Evolutionary conservation across 805 yeast species (phyloP).

Genomic region (Ogataea siamensis): DNA sequence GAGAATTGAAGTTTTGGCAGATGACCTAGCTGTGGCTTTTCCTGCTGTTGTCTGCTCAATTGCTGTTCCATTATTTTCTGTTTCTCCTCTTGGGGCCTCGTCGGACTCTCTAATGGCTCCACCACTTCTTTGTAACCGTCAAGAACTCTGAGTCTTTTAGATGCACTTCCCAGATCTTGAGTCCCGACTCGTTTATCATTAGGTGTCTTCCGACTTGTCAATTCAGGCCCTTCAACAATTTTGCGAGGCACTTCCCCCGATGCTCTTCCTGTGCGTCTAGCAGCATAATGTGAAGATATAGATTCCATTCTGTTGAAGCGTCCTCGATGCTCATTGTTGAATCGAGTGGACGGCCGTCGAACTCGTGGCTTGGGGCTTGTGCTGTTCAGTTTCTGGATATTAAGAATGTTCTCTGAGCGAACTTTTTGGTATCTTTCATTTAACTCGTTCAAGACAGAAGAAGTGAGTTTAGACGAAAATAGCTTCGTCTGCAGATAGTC

Average conservation of each 20-base stretch:
- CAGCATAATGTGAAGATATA: conserved; percentile 47
- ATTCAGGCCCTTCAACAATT: conserved; percentile 8
- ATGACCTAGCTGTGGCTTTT: conserved; percentile 4
- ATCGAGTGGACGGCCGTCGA: conserved; percentile 36
- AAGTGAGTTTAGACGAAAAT: conserved; percentile 46
- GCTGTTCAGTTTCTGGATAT: conserved; percentile 27
- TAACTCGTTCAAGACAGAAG: conserved; percentile 45
- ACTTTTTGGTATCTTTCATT: conserved; percentile 41
- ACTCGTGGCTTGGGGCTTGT: conserved; percentile 24
- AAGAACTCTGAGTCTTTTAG: conserved; percentile 28
- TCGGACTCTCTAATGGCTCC: conserved; percentile 27
- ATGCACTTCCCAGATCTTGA: conserved; percentile 29
- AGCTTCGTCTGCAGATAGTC: conserved; percentile 41
- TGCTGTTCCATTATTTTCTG: conserved; percentile 25
- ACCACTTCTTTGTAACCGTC: conserved; percentile 28
- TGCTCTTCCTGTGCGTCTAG: conserved; percentile 26
- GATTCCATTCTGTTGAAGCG: conserved; percentile 51
- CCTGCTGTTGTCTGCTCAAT: conserved; percentile 12
- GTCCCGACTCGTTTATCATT: conserved; percentile 28
- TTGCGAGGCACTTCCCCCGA: conserved; percentile 4
- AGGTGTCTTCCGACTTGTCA: conserved; percentile 14
- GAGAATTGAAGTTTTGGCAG: conserved; percentile 12
- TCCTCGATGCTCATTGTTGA: conserved; percentile 44
- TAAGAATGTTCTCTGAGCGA: conserved; percentile 28
- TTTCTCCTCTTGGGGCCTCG: conserved; percentile 27